These are phyloP conservation scores for Pythium volutum DNA, from an alignment of 352 stramenopile species.

Conservation along the genomic window DNA sequence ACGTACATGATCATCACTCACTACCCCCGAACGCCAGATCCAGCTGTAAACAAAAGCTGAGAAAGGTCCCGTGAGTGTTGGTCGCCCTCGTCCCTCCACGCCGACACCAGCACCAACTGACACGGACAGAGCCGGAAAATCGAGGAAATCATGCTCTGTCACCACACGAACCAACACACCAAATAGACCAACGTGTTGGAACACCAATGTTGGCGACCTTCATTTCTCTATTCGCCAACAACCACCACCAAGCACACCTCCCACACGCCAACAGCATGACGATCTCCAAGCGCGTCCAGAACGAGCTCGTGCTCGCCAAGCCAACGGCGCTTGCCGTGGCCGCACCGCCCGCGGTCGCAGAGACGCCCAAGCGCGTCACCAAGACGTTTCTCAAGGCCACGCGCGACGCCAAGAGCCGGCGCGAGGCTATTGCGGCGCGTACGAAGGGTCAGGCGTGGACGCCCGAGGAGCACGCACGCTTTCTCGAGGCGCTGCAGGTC, in stretches of 20 bases:
- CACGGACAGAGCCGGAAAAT: neutral
- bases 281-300: constrained; percentile 32
- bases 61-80: constrained; percentile 25
- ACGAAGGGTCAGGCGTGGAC: constrained; percentile 29
- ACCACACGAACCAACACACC: neutral
- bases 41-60: constrained; percentile 2
- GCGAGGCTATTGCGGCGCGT: constrained; percentile 22
- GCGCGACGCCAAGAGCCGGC: constrained; percentile 16
- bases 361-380: constrained; percentile 18
- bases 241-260: neutral
- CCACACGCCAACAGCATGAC: constrained; percentile 21
- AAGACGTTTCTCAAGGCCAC: constrained; percentile 12
- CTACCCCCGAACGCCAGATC: neutral
- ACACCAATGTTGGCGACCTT: neutral
- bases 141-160: neutral
- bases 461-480: constrained; percentile 30
- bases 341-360: neutral
- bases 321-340: constrained; percentile 1
- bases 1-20: constrained; percentile 22
- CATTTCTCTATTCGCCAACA: constrained; percentile 9
- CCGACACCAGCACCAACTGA: neutral
- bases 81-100: neutral
- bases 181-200: neutral
- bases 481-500: constrained; percentile 31
- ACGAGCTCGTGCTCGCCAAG: constrained; percentile 27